Base-by-base conservation (phyloP, 2,329 filamentous ascomycete genomes). In the Trichoderma sp. region DNA sequence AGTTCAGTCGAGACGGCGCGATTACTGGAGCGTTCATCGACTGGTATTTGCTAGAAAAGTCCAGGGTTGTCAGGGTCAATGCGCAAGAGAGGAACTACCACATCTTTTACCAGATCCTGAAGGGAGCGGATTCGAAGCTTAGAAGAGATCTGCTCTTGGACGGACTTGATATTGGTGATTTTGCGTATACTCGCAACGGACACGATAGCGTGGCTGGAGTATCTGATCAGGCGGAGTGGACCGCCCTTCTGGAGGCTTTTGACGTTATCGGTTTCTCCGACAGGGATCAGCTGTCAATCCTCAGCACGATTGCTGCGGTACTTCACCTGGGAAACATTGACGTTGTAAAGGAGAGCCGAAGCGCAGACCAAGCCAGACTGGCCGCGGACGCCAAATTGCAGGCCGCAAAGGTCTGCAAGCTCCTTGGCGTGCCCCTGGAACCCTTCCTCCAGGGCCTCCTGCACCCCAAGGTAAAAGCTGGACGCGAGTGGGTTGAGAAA, bases 11-110 rank as follows among this genome's bases (percentile, higher is more conserved):
- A 26, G 86, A 86, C 43, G 96, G 96, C 30, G 90, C 95, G 63
- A 99, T 99, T 69, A 91, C 91, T 4, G 96, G 96, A 43, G 95
- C 95, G 24, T 97, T 93, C 78, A 98, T 99, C 69, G 93, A 99
- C 76, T 99, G 95, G 95, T 99, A 98, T 77, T 83, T 99, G 0
- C 81, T 99, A 15, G 95, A 99, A 74, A 99, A 99, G 78, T 99
- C 95, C n/a, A 87, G 95, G 71, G 95, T 99, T 7, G 94, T 99
- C 21, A 89, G 89, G 48, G 86, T 97, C 67, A 97, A 96, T 73
- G 75, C 86, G 0, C 90, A 92, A 64, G 95, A 99, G 79, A 88
- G 95, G 62, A 99, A 96, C 73, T 99, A 99, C 75, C 95, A 99
- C 76, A 84, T 99, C 64, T 99, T 99, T 77, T 99, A 99, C 74